Evolutionary conservation across 257 asterid genomes (phyloP), one percentile per base, ranked within the genome.

Genomic region (Fraxinus cuspidata): DNA sequence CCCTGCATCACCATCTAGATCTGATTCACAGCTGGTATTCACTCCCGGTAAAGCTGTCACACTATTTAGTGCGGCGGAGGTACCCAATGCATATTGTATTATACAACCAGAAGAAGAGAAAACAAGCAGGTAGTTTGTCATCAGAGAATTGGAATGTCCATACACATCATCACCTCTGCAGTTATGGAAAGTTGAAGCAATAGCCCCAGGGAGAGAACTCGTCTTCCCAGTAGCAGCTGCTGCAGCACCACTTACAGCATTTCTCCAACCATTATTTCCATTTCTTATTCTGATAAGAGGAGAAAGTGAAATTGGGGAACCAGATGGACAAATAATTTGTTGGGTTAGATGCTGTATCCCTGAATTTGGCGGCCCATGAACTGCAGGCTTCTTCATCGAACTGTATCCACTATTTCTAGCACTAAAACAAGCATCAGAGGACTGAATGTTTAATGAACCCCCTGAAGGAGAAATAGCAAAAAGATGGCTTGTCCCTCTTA

Each of bases 401-500:
- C 82, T 76, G 32, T 70, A 64, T 53, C 83, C 84, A 64, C 81
- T 78, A 70, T 75, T 81, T 76, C 85, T 86, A 56, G 83, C 70
- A 83, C 81, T 79, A 49, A 77, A 60, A 76, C 73, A 65, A 74
- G 90, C 81, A 78, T 80, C 83, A 65, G 83, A 53, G 53, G 76
- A 72, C 5, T 38, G 81, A 83, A 51, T 72, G 75, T 74, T 75
- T 71, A 51, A 83, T 29, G 84, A 77, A 64, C 81, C 88, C 44
- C 84, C 96, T 1, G 88, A 89, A 23, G 93, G 93, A 69, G 97
- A 90, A 74, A 91, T 87, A 37, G 92, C 89, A 81, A 93, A 95
- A 77, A 95, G 92, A 81, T 95, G 99, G 82, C 93, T 86, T 67
- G 99, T 95, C 76, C 99, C 98, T 81, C 97, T 88, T 9, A 91